Base-by-base conservation (phyloP, 2,329 filamentous ascomycete species). In the Sporothrix inflata region DNA sequence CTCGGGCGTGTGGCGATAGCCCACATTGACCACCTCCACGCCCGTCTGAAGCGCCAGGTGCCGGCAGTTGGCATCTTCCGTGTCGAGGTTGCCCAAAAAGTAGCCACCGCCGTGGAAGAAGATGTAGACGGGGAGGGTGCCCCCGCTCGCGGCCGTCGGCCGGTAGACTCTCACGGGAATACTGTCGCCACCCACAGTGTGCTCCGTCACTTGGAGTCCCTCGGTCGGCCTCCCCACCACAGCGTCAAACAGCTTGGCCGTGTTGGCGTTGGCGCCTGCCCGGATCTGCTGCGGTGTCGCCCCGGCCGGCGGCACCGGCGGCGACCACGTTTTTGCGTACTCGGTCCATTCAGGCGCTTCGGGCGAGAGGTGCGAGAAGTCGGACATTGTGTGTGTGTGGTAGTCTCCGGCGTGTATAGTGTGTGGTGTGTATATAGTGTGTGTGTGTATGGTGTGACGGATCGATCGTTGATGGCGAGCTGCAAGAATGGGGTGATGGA, bases 81-180 rank as follows among this genome's bases (percentile, higher is more conserved):
- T 85, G 30, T 84, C 82, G n/a, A 87, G 78, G 72, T 12, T 63
- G 30, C 69, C 69, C 8, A 71, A 9, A 9, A 65, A 65, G 27
- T n/a, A 86, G 0, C 86, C 86, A 12, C 87, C 87, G 4, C 86
- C 86, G 76, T 88, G 87, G 24, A 85, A 79, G 75, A 84, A 84
- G 27, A 85, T 1, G 55, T 74, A 72, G 2, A 71, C 27, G n/a
- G 74, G 69, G 11, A 71, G 49, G 16, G 4, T 24, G 12, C 4
- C 27, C 8, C 12, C 34, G 8, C 11, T 8, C 5, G 16, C 16
- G 3, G 55, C 6, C 12, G 60, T 42, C 40, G 61, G 42, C 8
- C 40, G 40, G 21, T 65, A 65, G 38, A 65, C 42, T 9, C 63
- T 16, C 21, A 66, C 42, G 1, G 24, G 14, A 34, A 49, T 34